A percentile compares a stretch with the other conserved stretches of the same genome.
Evolutionary conservation across 177 flowering plant genomes (phyloP).

Genomic region (Tripterygium wilfordii): DNA sequence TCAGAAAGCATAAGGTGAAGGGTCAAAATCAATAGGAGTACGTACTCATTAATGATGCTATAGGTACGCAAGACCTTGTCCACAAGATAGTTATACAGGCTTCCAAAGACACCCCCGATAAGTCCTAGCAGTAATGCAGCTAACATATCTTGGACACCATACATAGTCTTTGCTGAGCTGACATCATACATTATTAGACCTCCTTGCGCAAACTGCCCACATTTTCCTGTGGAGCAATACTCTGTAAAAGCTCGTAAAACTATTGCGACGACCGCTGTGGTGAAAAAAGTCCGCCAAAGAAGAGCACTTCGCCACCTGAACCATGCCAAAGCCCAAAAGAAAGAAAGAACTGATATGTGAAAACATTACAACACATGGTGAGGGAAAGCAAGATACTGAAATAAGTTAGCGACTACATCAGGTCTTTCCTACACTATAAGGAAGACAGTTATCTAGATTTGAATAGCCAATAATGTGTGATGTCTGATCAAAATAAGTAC

Average conservation of each 20-base stretch:
- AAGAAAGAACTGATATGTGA: too few relatives aligned
- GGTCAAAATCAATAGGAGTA: slow-evolving; percentile 3
- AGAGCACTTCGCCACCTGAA: slow-evolving; percentile 52
- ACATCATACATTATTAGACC: slow-evolving; percentile 48
- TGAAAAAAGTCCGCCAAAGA: slow-evolving; percentile 43
- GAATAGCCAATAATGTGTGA: too few relatives aligned
- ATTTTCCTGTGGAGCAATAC: slow-evolving; percentile 25
- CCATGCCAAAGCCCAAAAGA: too few relatives aligned
- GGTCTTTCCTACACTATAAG: too few relatives aligned
- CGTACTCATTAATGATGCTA: slow-evolving; percentile 36
- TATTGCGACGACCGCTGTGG: slow-evolving; percentile 42
- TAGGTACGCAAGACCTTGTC: slow-evolving; percentile 37
- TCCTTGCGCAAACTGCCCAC: slow-evolving; percentile 41
- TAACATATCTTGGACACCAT: slow-evolving; percentile 20
- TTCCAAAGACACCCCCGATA: slow-evolving; percentile 37
- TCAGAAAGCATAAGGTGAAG: too few relatives aligned
- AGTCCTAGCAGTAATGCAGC: slow-evolving; percentile 27
- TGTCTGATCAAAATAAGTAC: too few relatives aligned
- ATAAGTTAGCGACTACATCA: too few relatives aligned
- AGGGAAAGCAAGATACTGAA: too few relatives aligned
- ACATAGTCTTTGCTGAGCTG: slow-evolving; percentile 15
- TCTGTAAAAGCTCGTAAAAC: slow-evolving; percentile 32
- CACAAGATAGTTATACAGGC: slow-evolving; percentile 36
- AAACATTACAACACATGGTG: too few relatives aligned
- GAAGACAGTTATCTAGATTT: too few relatives aligned